Base-by-base conservation (phyloP, 495 filamentous ascomycete species). In the Xylaria palmicola region DNA sequence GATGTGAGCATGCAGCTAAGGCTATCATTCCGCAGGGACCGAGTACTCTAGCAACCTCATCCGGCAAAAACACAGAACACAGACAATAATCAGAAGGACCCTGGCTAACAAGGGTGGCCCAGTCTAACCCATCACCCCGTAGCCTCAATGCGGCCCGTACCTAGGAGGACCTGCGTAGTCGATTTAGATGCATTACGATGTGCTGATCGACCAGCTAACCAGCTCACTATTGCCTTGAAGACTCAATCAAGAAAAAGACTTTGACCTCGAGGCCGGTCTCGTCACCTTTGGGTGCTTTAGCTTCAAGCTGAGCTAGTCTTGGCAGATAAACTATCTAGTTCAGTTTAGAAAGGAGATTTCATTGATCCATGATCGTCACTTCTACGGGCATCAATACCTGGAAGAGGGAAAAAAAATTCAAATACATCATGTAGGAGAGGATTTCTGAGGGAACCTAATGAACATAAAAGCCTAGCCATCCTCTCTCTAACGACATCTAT, bases 231-330 rank as follows among this genome's bases (percentile, higher is more conserved):
- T 56, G 24, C 6, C 6, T 44, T 32, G 53, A 24, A 13, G 26
- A 22, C 39, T 15, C 15, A 24, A 56, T n/a, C 34, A 44, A 44
- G 26, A n/a, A 4, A 13, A 4, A 19, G 15, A 8, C 3, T 3
- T 20, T 7, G 44, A 20, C 39, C 39, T 24, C 32, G 30, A 44
- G 17, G 41, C 6, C 9, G 26, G 37, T 22, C 37, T 56, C 15
- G 27, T 56, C 10, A 44, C 17, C 6, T 9, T 43, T 24, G n/a
- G 5, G 19, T 34, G 15, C 17, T 30, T 44, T 34, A 44, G 39
- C 44, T 27, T 29, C 22, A 24, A 56, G 53, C 53, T 56, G 53
- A 44, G 34, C 10, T 17, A 6, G 53, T 8, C 39, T 56, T 56
- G 53, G 53, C 39, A 44, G 13, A n/a, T 10, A 44, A 9, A n/a